These are phyloP conservation scores for Fusarium hainanense DNA, from an alignment of 2,329 filamentous ascomycete species.

Conservation along the genomic window DNA sequence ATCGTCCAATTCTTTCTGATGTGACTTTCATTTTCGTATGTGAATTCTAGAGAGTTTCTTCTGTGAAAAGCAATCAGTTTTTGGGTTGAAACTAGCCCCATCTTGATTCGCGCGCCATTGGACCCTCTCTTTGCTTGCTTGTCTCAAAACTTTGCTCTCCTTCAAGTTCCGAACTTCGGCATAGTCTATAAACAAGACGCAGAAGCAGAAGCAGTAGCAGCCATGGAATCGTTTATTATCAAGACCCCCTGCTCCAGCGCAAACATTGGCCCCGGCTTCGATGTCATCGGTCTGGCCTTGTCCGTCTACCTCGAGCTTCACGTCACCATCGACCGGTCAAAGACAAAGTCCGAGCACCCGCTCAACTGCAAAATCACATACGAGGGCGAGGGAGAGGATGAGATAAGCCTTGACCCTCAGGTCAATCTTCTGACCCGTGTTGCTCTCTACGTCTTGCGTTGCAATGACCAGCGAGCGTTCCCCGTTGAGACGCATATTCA, in stretches of 20 bases:
- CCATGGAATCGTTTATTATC: slow-evolving; percentile 74
- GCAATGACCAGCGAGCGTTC: slow-evolving; percentile 87
- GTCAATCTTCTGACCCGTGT: slow-evolving; percentile 94
- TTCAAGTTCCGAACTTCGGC: slow-evolving; percentile 14
- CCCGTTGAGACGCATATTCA: slow-evolving; percentile 89
- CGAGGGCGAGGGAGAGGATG: slow-evolving; percentile 81
- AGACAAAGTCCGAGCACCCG: slow-evolving; percentile 65
- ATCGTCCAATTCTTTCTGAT: not conserved
- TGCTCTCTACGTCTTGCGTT: slow-evolving; percentile 92
- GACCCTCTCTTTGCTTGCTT: slow-evolving; percentile 20
- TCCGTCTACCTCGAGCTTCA: slow-evolving; percentile 93
- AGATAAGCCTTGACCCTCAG: slow-evolving; percentile 86
- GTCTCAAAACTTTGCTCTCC: slow-evolving; percentile 22
- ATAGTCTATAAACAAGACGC: slow-evolving; percentile 34
- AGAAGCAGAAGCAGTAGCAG: slow-evolving; percentile 38
- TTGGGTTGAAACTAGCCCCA: slow-evolving; percentile 27
- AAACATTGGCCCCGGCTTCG: slow-evolving; percentile 97
- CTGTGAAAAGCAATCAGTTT: slow-evolving; percentile 2
- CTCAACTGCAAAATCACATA: slow-evolving; percentile 93
- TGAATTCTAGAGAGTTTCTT: slow-evolving; percentile 10
- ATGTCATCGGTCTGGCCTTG: slow-evolving; percentile 94
- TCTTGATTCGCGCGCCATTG: slow-evolving; percentile 33
- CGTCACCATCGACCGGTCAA: slow-evolving; percentile 77
- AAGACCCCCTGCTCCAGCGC: slow-evolving; percentile 93
- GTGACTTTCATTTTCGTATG: not conserved